These are phyloP conservation scores for Syzygium aromaticum DNA, from an alignment of 345 rosid species.

Conservation along the genomic window DNA sequence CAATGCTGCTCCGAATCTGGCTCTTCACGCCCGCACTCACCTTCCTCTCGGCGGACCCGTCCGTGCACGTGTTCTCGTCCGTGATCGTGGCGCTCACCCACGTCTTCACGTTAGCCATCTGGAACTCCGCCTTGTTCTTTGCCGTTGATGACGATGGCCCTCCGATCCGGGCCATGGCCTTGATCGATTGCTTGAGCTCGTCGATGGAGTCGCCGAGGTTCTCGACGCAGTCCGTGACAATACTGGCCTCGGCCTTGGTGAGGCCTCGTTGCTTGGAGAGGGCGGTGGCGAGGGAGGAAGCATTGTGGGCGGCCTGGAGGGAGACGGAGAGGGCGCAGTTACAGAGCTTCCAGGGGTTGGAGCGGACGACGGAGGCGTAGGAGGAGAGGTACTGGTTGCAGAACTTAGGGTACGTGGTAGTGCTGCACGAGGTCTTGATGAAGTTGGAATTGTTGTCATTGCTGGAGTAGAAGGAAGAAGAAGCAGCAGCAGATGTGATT, in stretches of 20 bases:
- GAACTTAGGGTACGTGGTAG: conserved; percentile 40
- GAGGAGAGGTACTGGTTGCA: conserved; percentile 53
- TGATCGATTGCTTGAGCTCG: conserved; percentile 42
- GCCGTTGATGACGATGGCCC: background rate
- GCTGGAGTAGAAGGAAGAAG: conserved; percentile 20
- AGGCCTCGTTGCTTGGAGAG: conserved; percentile 17
- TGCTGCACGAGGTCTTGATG: conserved; percentile 41
- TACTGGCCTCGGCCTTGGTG: conserved; percentile 22
- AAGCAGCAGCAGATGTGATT: conserved; percentile 5
- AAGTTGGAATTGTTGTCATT: conserved; percentile 2
- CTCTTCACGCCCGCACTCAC: conserved; percentile 32
- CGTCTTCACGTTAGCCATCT: conserved; percentile 31
- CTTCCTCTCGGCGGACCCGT: conserved; percentile 39
- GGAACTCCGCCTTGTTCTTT: conserved; percentile 5
- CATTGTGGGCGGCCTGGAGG: conserved; percentile 22
- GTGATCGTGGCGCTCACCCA: conserved; percentile 74
- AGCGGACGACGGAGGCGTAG: conserved; percentile 32
- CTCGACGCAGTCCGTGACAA: conserved; percentile 41
- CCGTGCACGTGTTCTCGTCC: conserved; percentile 57
- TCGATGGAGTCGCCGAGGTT: conserved; percentile 33
- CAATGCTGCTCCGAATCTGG: conserved; percentile 25
- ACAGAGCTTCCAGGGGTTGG: conserved; percentile 49
- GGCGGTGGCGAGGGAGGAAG: conserved; percentile 14
- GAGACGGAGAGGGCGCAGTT: conserved; percentile 33
- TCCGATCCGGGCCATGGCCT: conserved; percentile 17